phyloP scores from a whole-genome alignment of 1,284 basidiomycete species.

The Phellinidium pouzarii region DNA sequence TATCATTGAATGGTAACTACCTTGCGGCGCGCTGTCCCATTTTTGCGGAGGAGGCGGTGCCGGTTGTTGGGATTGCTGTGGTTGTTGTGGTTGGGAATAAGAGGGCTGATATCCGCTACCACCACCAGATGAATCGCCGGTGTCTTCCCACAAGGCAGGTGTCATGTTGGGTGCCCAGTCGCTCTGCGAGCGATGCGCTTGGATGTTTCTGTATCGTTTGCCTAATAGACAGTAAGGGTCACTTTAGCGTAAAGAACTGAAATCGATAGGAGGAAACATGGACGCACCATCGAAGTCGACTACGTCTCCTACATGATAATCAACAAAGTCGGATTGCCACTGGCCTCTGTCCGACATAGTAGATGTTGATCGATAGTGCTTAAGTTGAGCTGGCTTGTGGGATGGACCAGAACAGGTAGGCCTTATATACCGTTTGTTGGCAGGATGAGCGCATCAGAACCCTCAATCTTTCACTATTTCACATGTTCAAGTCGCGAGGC shows the following conservation, averaged over 20 bases:
- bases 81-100: constrained; percentile 20
- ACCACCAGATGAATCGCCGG: constrained; percentile 32
- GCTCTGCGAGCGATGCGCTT: constrained; percentile 57
- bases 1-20: no score
- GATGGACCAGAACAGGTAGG: neutral
- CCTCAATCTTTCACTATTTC: neutral
- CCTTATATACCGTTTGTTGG: neutral
- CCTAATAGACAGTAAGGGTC: constrained; percentile 31
- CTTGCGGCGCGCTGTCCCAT: constrained; percentile 9
- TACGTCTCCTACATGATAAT: constrained; percentile 49
- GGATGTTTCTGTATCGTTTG: constrained; percentile 59
- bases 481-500: neutral
- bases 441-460: neutral
- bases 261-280: neutral
- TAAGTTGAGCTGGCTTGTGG: neutral
- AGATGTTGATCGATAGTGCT: constrained; percentile 13
- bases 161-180: constrained; percentile 59
- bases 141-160: constrained; percentile 61
- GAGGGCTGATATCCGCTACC: constrained; percentile 27
- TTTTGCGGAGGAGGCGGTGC: constrained; percentile 6
- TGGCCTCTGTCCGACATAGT: constrained; percentile 34
- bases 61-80: constrained; percentile 7
- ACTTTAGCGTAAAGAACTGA: neutral
- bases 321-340: constrained; percentile 56
- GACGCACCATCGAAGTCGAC: constrained; percentile 51